Evolutionary conservation across 148 eudicot species (phyloP), one percentile per base, ranked within the genome.

Genomic region (Dysphania ambrosioides): DNA sequence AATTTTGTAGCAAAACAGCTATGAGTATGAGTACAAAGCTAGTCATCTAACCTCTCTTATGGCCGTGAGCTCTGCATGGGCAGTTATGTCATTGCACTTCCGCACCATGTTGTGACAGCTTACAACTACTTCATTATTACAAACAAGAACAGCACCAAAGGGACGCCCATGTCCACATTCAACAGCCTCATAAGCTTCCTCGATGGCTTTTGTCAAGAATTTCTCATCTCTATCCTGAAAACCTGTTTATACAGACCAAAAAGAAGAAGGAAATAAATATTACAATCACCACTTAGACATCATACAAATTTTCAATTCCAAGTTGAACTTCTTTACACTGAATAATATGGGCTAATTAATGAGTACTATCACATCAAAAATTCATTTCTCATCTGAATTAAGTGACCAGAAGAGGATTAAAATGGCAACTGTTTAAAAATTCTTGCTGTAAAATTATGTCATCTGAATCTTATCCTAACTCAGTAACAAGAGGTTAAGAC

Each of bases 61-160:
- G 77, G 93, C 93, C 11, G 93, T 91, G 79, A 91, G 93, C 83
- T 91, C 97, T 16, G 93, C 93, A 80, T 91, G 97, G 56, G 97
- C 97, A 56, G 93, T 89, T 78, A 91, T 91, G 77, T 91, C 97
- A 4, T 93, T 87, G 76, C 83, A 38, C 23, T 81, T 81, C 79
- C 85, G 67, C 19, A 91, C 97, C 93, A 91, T 80, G 83, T 91
- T 89, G 82, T 91, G n/a, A n/a, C n/a, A n/a, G n/a, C n/a, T n/a
- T n/a, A n/a, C n/a, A n/a, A n/a, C n/a, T n/a, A n/a, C n/a, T 83
- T 91, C 93, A 72, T 83, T 86, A 64, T 91, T 86, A 70, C 83
- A 77, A 66, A 91, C 97, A 68, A 91, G 84, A 79, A 91, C 91
- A 58, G 97, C 97, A 72, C 97, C 97, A 83, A 89, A 91, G 32